Evolutionary conservation across 2,329 filamentous ascomycete genomes (phyloP), one percentile per base, ranked within the genome.

Genomic region (Hymenoscyphus salicellus): DNA sequence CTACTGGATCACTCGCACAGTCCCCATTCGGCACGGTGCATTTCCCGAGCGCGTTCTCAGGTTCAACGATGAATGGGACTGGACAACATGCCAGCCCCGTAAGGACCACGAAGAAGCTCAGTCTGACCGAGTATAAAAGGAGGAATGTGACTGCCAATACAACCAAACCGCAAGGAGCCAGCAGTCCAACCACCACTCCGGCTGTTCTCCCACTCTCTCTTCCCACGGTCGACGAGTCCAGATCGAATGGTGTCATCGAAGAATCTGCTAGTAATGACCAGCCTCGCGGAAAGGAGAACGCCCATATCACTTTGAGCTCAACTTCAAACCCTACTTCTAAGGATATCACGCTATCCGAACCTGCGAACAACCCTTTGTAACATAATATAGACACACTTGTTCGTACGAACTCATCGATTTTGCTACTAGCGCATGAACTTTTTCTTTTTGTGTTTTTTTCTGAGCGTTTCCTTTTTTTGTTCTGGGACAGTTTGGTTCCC

Each of bases 111-210:
- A 89, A 89, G 79, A 89, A 89, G 75, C 77, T 89, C 43, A 89
- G 85, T 67, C 75, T 89, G 1, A 89, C 86, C 71, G 87, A 89
- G 71, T 89, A 89, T 71, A 87, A 86, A 72, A 80, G 79, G 66
- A 38, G 55, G 23, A 63, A 65, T 41, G 64, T 61, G 16, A 72
- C 67, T 33, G 62, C 70, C 14, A 61, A 65, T 3, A 65, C 55
- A 33, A 59, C 62, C 3, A 74, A 72, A 62, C 26, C 66, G 57
- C 60, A 68, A 5, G 58, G 66, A 16, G 72, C 68, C 49, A 70
- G 67, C 30, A 73, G 70, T 65, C 78, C 80, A 10, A 74, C 74
- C 0, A 67, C 75, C 5, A 69, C 72, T 3, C 72, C 73, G 2
- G 72, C 72, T 7, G 66, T 72, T 30, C 66, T 81, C 28, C 83